These are phyloP conservation scores for Chlorella sorokiniana DNA, from an alignment of 139 green algal species.

Conservation along the genomic window DNA sequence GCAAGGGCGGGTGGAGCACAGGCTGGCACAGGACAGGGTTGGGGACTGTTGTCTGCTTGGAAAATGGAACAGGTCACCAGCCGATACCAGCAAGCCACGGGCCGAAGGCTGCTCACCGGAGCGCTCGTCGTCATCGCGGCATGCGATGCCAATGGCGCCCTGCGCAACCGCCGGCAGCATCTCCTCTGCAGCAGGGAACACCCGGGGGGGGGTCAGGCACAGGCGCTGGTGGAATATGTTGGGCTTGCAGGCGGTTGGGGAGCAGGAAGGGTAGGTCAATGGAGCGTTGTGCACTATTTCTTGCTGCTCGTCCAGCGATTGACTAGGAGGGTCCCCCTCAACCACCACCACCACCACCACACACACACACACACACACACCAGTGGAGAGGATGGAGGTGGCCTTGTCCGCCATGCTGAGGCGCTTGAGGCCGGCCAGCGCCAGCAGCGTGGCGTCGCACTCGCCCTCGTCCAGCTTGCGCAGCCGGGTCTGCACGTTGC, in stretches of 20 bases:
- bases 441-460: constrained; percentile 92
- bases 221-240: too few relatives aligned
- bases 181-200: constrained; percentile 50
- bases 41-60: too few relatives aligned
- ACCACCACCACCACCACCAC: background rate
- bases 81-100: background rate
- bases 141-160: constrained; percentile 98
- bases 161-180: constrained; percentile 97
- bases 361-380: background rate
- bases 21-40: background rate
- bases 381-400: constrained; percentile 77
- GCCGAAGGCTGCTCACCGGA: constrained; percentile 16
- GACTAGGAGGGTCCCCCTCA: background rate
- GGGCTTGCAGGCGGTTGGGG: too few relatives aligned
- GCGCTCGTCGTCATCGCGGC: constrained; percentile 83
- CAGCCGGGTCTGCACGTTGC: constrained; percentile 97
- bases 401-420: constrained; percentile 94
- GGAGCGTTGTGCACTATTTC: constrained; percentile 1
- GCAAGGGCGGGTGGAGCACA: background rate
- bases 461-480: constrained; percentile 95
- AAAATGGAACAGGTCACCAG: too few relatives aligned
- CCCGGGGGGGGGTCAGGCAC: too few relatives aligned
- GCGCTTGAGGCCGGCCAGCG: constrained; percentile 94
- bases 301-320: constrained; percentile 53
- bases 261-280: background rate